These are phyloP conservation scores for Trametes maxima DNA, from an alignment of 768 basidiomycete species.

Conservation along the genomic window DNA sequence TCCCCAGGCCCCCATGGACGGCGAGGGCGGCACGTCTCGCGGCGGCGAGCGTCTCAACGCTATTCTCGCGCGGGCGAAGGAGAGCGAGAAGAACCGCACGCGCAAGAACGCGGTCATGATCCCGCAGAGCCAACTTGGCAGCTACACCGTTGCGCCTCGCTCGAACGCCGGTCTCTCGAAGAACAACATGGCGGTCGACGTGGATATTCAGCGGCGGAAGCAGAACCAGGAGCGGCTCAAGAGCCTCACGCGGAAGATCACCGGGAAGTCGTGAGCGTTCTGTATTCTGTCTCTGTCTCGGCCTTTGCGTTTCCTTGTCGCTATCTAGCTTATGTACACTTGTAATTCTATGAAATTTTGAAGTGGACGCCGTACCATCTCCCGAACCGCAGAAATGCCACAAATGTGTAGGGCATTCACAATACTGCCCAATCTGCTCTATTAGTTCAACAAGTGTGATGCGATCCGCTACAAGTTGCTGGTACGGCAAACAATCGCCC, in stretches of 20 bases:
- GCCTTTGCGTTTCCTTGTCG: neutral
- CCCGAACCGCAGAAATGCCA: too few species aligned
- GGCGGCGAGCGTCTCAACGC: constrained; percentile 61
- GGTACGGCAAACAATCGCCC: too few species aligned
- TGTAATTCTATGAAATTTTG: constrained; percentile 6
- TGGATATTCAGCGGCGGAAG: constrained; percentile 71
- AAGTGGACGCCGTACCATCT: too few species aligned
- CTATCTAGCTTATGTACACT: neutral
- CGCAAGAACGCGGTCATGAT: constrained; percentile 84
- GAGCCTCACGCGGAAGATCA: constrained; percentile 55
- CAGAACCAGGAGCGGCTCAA: constrained; percentile 75
- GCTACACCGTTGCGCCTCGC: constrained; percentile 79
- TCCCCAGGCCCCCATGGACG: constrained; percentile 52
- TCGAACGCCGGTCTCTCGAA: constrained; percentile 53
- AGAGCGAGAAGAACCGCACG: constrained; percentile 67
- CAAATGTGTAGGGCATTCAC: too few species aligned
- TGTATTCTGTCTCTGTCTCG: neutral
- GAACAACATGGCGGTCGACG: constrained; percentile 63
- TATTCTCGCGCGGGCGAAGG: constrained; percentile 68
- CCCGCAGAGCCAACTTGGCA: constrained; percentile 73
- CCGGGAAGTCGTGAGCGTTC: constrained; percentile 25
- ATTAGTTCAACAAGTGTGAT: neutral
- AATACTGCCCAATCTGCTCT: too few species aligned
- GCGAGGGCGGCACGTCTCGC: constrained; percentile 40
- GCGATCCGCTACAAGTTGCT: too few species aligned